Conservation (phyloP, 345 rosid genomes). For the Camelina laxa region DNA sequence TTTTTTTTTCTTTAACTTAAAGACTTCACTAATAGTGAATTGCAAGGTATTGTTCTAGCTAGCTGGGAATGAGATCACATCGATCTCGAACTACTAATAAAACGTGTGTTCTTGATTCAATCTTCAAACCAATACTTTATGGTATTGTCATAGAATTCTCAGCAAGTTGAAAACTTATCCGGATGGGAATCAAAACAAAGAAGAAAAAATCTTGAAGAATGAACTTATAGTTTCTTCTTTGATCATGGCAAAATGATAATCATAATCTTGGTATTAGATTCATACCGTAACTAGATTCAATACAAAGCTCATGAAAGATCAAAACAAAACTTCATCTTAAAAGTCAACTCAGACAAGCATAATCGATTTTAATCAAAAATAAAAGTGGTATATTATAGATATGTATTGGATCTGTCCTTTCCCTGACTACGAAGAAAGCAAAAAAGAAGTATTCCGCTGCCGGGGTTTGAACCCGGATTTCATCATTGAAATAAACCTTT, state of each 20-base stretch:
- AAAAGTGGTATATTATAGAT: not conserved
- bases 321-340: not conserved
- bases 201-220: no score
- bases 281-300: constrained; percentile 67
- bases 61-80: not conserved
- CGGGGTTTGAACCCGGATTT: not conserved
- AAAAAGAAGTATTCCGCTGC: not conserved
- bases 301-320: constrained; percentile 41
- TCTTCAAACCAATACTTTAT: no score
- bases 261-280: constrained; percentile 20
- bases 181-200: no score
- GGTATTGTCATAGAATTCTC: no score
- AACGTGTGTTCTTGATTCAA: no score
- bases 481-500: not conserved
- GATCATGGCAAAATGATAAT: no score
- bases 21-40: no score
- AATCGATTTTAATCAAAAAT: no score
- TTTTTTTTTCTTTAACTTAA: no score
- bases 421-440: not conserved
- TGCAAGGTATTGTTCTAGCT: not conserved
- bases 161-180: not conserved
- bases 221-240: no score
- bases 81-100: not conserved
- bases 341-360: not conserved
- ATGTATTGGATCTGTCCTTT: not conserved